These are phyloP conservation scores for Ustilago shanxiensis DNA, from an alignment of 1,284 basidiomycete genomes.

Conservation along the genomic window DNA sequence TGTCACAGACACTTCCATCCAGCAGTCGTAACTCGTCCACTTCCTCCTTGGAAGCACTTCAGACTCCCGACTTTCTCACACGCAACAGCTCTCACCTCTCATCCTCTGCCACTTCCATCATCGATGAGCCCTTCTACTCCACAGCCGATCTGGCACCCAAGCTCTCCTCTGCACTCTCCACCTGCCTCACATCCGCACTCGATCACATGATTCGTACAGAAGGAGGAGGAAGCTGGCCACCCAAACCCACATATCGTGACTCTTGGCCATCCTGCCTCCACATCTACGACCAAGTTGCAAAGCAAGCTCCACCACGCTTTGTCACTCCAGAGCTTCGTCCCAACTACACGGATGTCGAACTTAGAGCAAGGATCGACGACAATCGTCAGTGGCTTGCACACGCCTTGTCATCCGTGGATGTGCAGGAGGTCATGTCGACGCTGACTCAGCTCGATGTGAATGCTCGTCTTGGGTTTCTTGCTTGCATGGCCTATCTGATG, in stretches of 20 bases:
- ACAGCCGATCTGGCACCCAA: conserved; percentile 37
- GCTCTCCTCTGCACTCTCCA: conserved; percentile 31
- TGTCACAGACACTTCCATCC: conserved; percentile 26
- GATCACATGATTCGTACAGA: conserved; percentile 43
- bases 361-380: conserved; percentile 38
- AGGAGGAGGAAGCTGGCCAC: conserved; percentile 51
- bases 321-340: conserved; percentile 40
- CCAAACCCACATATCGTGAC: conserved; percentile 38
- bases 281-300: conserved; percentile 37
- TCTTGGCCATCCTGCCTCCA: conserved; percentile 48
- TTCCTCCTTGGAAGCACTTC: conserved; percentile 35
- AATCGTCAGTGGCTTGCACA: conserved; percentile 43
- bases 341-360: conserved; percentile 40
- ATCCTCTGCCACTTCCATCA: conserved; percentile 46
- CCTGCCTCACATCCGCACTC: conserved; percentile 24
- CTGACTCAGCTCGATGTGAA: conserved; percentile 28
- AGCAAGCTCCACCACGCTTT: conserved; percentile 43
- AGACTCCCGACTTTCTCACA: conserved; percentile 36
- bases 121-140: conserved; percentile 29
- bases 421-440: conserved; percentile 24
- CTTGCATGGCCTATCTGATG: conserved; percentile 46
- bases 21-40: conserved; percentile 45
- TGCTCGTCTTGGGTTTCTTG: conserved; percentile 42
- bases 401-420: conserved; percentile 20
- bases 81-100: conserved; percentile 35